Evolutionary conservation across 1,284 basidiomycete species (phyloP).

Genomic region (Naganishia sp.): DNA sequence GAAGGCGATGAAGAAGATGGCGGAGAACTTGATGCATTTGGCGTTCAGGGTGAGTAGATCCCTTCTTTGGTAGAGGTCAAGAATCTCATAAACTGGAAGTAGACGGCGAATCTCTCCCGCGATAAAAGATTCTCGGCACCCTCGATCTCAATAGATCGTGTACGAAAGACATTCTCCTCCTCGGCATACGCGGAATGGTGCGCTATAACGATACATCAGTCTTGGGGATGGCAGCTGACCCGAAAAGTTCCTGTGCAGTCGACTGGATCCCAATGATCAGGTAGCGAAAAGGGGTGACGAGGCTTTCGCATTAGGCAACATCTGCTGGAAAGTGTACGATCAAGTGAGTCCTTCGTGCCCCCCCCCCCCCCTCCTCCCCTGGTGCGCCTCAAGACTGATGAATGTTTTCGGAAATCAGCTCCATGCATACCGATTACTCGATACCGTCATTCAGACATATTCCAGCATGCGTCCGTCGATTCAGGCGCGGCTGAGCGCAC

Average conservation of each 20-base stretch:
- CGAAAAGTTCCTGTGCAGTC: not conserved
- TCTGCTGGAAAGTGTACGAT: slow-evolving; percentile 34
- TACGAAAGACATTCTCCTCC: slow-evolving; percentile 28
- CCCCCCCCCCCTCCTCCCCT: no score
- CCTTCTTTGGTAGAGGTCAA: not conserved
- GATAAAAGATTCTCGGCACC: slow-evolving; percentile 29
- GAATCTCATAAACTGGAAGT: not conserved
- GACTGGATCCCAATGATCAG: slow-evolving; percentile 11
- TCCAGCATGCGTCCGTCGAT: slow-evolving; percentile 27
- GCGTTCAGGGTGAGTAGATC: slow-evolving; percentile 29
- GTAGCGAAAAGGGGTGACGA: slow-evolving; percentile 32
- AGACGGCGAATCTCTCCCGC: slow-evolving; percentile 31
- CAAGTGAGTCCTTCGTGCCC: slow-evolving; percentile 17
- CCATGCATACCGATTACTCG: slow-evolving; percentile 30
- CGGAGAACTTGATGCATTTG: slow-evolving; percentile 33
- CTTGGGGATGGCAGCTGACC: no score
- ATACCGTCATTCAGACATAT: slow-evolving; percentile 31
- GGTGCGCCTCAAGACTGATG: not conserved
- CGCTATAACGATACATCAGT: not conserved
- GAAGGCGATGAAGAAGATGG: slow-evolving; percentile 31
- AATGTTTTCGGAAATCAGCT: slow-evolving; percentile 16
- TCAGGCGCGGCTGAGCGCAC: slow-evolving; percentile 28
- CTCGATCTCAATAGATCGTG: slow-evolving; percentile 26
- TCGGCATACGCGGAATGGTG: slow-evolving; percentile 29
- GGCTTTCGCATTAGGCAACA: slow-evolving; percentile 32